Conservation (phyloP, 2,329 filamentous ascomycete species). For the Helicocarpus griseus region DNA sequence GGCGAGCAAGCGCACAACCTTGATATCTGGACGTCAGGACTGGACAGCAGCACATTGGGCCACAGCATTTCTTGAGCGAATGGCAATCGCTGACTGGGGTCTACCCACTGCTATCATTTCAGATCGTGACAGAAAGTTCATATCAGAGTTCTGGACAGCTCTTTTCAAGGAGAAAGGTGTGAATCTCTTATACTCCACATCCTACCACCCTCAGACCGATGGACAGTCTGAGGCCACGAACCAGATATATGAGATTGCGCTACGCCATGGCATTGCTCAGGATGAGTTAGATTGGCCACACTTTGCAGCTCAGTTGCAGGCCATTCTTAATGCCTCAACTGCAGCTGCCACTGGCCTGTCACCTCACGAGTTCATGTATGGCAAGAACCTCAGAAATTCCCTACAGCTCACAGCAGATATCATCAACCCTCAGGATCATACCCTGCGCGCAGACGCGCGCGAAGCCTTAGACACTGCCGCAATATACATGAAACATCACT, state of each 20-base stretch:
- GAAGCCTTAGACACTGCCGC: too few relatives aligned
- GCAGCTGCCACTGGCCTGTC: neutral
- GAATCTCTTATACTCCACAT: slow-evolving; percentile 14
- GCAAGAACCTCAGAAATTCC: neutral
- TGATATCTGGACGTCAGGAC: neutral
- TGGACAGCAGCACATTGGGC: slow-evolving; percentile 1
- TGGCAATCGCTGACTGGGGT: slow-evolving; percentile 1
- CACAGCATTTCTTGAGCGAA: neutral
- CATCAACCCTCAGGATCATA: too few relatives aligned
- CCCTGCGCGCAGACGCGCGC: too few relatives aligned
- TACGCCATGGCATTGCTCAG: neutral
- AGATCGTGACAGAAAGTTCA: slow-evolving; percentile 4
- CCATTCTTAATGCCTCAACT: neutral
- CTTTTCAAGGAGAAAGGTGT: neutral
- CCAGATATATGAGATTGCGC: slow-evolving; percentile 2
- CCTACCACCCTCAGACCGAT: slow-evolving; percentile 15
- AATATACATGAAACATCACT: too few relatives aligned
- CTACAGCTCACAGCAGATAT: neutral
- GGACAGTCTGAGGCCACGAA: slow-evolving; percentile 3
- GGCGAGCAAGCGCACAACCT: neutral
- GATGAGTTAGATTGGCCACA: neutral
- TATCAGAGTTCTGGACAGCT: neutral
- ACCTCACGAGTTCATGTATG: neutral
- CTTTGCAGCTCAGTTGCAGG: neutral
- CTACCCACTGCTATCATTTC: neutral